Base-by-base conservation (phyloP, 1,139 yeast genomes). In the Pichia sp. region DNA sequence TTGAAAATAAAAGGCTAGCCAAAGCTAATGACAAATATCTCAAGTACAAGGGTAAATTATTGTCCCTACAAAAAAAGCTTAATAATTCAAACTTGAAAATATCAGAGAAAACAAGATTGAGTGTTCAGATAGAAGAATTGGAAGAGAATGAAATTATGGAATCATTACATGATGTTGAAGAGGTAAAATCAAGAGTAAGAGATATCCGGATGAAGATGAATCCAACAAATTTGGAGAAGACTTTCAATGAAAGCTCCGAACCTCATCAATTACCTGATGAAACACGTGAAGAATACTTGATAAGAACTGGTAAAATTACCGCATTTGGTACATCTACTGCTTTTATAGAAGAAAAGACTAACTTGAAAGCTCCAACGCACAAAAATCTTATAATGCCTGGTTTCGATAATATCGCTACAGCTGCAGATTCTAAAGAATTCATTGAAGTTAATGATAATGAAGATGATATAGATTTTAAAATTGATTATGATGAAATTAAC, bases 251-350 rank as follows among this genome's bases (percentile, higher is more conserved):
- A 22, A 41, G 10, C 27, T 35, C 24, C 4, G 50, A 45, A n/a
- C 35, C 51, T 8, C 51, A 49, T 2, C 64, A 63, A 48, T 67
- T 76, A 6, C 78, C 84, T 0, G 85, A 77, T 24, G 98, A 92
- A 59, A 66, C 86, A 0, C 87, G 85, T 55, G 78, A 78, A 47
- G 97, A 90, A 44, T 92, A 66, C 59, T 69, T 92, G 51, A 76
- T 92, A 0, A 71, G 98, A 52, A 90, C 90, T 0, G 99, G 99
- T 35, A 82, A 87, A 60, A 80, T 89, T 47, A 92, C 99, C 0
- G 98, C 98, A 0, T 92, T 92, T 68, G 95, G 97, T 10, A 79
- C 78, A 36, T 70, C 78, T 22, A 70, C 74, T 32, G 78, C 75
- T 5, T 86, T 86, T 52, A 62, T 63, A 5, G 59, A 56, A 37